Base-by-base conservation (phyloP, 2,329 filamentous ascomycete species). In the Cladosporium sp. region DNA sequence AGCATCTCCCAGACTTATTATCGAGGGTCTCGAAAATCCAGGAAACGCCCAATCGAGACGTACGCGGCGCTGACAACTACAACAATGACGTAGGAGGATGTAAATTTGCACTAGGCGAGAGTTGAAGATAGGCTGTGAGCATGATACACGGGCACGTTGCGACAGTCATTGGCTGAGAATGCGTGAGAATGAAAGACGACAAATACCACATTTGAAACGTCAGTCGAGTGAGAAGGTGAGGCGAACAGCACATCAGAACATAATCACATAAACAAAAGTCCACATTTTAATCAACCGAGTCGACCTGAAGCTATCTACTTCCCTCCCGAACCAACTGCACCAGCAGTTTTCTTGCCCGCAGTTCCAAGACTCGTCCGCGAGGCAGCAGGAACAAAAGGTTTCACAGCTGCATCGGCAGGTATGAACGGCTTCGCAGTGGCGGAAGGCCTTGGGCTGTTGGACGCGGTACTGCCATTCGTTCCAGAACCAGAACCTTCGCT, bases 391-490 rank as follows among this genome's bases (percentile, higher is more conserved):
- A 75, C 63, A 66, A 76, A 76, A 53, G 70, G 69, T 63, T 74
- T 73, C 30, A 56, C 63, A 26, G 54, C 46, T 23, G 74, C 74
- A 62, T 76, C 73, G 36, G 66, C 66, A 25, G 74, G 74, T 39
- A 74, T 66, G 68, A 76, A 76, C 57, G 70, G 69, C 65, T 74
- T 73, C 30, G 63, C 63, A 23, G 54, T 65, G n/a, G 74, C 73
- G 58, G 36, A 34, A 39, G 74, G 74, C 25, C 73, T 68, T 46
- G 74, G 74, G 58, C 73, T 75, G 61, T 74, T 76, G 26, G 74
- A 76, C 25, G 63, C 66, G 28, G 66, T 65, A 56, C 66, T 67
- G 23, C 72, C 74, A 66, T 72, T 71, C 26, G 68, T 65, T 56
- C 66, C 68, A 65, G 71, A 71, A 39, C 69, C 68, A 28, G 72